Percentiles rank a stretch among this genome's conserved stretches.
These are phyloP conservation scores for Penicillium coprophilum DNA, from an alignment of 495 filamentous ascomycete genomes.

Conservation along the genomic window DNA sequence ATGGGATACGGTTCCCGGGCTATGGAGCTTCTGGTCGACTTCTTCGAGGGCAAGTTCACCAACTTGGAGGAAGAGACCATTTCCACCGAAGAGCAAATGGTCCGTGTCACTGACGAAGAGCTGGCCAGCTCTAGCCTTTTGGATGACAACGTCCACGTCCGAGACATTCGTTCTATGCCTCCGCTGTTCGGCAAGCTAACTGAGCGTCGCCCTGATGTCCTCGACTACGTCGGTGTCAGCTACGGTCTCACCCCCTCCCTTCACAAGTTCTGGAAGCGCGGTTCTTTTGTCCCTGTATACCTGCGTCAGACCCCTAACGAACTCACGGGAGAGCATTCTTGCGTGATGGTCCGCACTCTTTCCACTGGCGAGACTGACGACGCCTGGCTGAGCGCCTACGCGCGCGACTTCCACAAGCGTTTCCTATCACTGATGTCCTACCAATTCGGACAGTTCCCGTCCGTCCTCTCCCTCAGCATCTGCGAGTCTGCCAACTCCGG, in stretches of 20 bases:
- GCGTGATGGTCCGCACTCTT: constrained; percentile 87
- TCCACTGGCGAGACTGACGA: constrained; percentile 58
- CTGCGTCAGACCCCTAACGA: constrained; percentile 95
- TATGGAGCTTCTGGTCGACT: constrained; percentile 80
- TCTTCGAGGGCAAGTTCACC: constrained; percentile 93
- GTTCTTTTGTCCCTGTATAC: constrained; percentile 86
- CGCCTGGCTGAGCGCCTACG: constrained; percentile 84
- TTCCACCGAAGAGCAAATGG: constrained; percentile 56
- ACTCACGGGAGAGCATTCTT: constrained; percentile 94
- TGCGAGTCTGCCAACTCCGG: constrained; percentile 80
- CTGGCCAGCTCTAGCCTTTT: constrained; percentile 74
- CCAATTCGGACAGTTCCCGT: constrained; percentile 84
- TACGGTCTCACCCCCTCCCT: constrained; percentile 87
- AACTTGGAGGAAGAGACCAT: constrained; percentile 66
- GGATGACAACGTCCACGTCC: constrained; percentile 83
- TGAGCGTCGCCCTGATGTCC: constrained; percentile 73
- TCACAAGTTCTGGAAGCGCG: constrained; percentile 95
- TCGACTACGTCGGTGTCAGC: constrained; percentile 94
- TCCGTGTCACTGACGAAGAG: constrained; percentile 81
- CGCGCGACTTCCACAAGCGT: constrained; percentile 87
- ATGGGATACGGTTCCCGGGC: constrained; percentile 96
- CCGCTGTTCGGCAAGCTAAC: constrained; percentile 87
- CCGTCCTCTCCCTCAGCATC: constrained; percentile 79
- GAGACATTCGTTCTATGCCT: constrained; percentile 88
- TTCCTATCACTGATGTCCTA: constrained; percentile 88